These are phyloP conservation scores for Rosa chinensis DNA, from an alignment of 306 rosid genomes.

Conservation along the genomic window DNA sequence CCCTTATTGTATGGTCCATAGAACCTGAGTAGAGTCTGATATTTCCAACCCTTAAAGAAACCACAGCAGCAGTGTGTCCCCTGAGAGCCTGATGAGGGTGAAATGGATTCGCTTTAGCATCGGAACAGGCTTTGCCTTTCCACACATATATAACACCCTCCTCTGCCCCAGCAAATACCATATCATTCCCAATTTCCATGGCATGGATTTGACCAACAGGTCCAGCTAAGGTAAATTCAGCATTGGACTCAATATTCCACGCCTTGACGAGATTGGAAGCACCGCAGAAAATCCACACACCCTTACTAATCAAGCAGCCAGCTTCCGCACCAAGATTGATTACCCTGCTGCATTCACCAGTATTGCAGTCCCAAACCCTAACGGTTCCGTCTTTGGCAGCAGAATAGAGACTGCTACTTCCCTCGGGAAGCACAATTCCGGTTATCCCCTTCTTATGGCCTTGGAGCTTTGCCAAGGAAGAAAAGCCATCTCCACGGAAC, in stretches of 20 bases:
- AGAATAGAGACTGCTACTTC: slow-evolving; percentile 37
- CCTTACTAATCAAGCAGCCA: slow-evolving; percentile 37
- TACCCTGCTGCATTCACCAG: slow-evolving; percentile 30
- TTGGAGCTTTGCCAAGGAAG: not conserved
- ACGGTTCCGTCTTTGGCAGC: slow-evolving; percentile 39
- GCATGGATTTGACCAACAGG: not conserved
- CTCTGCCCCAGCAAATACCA: not conserved
- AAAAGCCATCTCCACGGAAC: not conserved
- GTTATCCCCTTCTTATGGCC: slow-evolving; percentile 5
- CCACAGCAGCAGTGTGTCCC: not conserved
- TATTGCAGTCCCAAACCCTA: slow-evolving; percentile 49
- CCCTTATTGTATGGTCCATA: not conserved
- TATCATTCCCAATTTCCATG: not conserved
- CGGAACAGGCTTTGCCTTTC: not conserved
- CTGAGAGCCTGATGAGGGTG: not conserved
- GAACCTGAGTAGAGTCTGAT: not conserved
- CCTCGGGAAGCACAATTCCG: slow-evolving; percentile 38
- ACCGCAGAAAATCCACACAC: slow-evolving; percentile 53
- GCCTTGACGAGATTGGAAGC: slow-evolving; percentile 38
- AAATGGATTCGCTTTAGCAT: not conserved
- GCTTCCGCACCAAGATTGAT: slow-evolving; percentile 34
- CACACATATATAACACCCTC: not conserved
- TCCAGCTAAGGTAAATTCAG: not conserved
- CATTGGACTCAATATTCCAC: not conserved
- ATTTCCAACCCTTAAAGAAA: not conserved